A percentile compares a stretch with the other conserved stretches of the same genome.
phyloP scores from a whole-genome alignment of 805 yeast species.

The Kazachstania psychrophila region DNA sequence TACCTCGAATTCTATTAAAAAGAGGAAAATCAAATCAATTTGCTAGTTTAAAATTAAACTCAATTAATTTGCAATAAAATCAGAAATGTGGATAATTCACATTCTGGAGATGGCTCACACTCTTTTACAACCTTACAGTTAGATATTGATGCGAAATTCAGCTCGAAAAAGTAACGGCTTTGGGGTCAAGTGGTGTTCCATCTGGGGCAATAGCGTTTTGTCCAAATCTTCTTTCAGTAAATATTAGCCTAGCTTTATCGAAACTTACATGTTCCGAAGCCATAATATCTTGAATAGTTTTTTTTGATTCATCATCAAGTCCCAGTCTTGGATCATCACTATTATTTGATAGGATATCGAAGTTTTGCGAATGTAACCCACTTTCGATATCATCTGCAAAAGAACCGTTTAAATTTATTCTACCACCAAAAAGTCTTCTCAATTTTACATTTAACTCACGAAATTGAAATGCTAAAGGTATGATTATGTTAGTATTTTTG shows the following conservation, averaged over 20 bases:
- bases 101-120: too few relatives aligned
- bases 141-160: too few relatives aligned
- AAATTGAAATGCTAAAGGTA: conserved; percentile 8
- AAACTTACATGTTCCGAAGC: conserved; percentile 39
- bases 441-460: conserved; percentile 12
- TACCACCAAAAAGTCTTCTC: conserved; percentile 22
- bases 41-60: too few relatives aligned
- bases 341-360: conserved; percentile 42
- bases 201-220: conserved; percentile 50
- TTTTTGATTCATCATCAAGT: conserved; percentile 45
- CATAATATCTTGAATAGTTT: conserved; percentile 48
- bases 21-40: too few relatives aligned
- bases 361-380: conserved; percentile 52
- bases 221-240: conserved; percentile 38
- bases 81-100: too few relatives aligned
- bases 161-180: conserved; percentile 40
- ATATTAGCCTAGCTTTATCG: conserved; percentile 59
- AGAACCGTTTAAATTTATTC: conserved; percentile 20
- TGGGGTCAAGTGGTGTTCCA: conserved; percentile 63
- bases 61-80: too few relatives aligned
- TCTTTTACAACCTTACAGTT: too few relatives aligned
- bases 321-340: conserved; percentile 53
- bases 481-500: conserved; percentile 6
- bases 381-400: conserved; percentile 43
- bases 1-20: too few relatives aligned